Percentiles rank a stretch among this genome's conserved stretches.
These are phyloP conservation scores for Inga oerstediana DNA, from an alignment of 306 rosid genomes.

Conservation along the genomic window DNA sequence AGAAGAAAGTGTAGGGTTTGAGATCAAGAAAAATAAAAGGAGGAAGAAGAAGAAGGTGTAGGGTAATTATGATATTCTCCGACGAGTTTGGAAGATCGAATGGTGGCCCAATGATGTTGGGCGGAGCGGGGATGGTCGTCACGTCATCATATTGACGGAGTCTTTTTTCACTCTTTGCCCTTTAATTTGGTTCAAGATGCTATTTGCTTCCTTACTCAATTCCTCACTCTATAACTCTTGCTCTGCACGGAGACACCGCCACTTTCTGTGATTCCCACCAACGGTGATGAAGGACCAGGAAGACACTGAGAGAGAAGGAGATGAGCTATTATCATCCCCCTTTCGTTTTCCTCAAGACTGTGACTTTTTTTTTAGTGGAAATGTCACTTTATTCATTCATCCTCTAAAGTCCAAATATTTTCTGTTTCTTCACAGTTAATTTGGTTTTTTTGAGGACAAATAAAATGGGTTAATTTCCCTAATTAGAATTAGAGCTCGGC, in stretches of 20 bases:
- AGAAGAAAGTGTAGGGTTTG: constrained; percentile 6
- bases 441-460: neutral
- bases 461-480: neutral
- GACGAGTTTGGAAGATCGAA: constrained; percentile 66
- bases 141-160: constrained; percentile 58
- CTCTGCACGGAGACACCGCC: neutral
- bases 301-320: neutral
- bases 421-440: neutral
- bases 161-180: constrained; percentile 33
- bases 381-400: neutral
- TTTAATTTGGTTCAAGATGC: constrained; percentile 5
- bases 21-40: neutral
- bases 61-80: constrained; percentile 44
- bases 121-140: constrained; percentile 54
- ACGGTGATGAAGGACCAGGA: neutral
- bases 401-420: neutral
- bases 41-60: neutral
- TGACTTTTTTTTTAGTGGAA: neutral
- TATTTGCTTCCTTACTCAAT: neutral
- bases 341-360: constrained; percentile 16
- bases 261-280: neutral
- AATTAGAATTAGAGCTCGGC: neutral
- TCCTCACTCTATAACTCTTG: neutral
- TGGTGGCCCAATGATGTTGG: constrained; percentile 52
- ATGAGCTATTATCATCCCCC: neutral